Percentiles rank a stretch among this genome's conserved stretches.
Evolutionary conservation across 495 filamentous ascomycete species (phyloP).

Genomic region (Aspergillus asperescens): DNA sequence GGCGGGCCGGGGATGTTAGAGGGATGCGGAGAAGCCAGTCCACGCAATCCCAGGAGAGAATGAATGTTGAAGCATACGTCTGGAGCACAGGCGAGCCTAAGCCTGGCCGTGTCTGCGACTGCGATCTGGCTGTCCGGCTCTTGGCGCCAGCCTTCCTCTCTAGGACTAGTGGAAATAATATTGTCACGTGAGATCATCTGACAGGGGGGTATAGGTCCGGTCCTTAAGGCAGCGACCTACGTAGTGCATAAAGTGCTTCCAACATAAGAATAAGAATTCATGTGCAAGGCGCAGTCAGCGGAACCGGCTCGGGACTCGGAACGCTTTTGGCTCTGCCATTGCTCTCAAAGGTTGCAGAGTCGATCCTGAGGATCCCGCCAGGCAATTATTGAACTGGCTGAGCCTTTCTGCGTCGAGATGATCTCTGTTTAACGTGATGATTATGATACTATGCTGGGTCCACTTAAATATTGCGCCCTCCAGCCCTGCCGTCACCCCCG

Average conservation of each 20-base stretch:
- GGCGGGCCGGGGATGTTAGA: neutral
- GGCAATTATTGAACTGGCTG: neutral
- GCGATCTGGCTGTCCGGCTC: slow-evolving; percentile 21
- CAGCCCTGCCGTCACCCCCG: neutral
- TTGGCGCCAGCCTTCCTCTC: slow-evolving; percentile 15
- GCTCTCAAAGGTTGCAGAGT: too few species aligned
- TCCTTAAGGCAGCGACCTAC: too few species aligned
- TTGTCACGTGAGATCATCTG: too few species aligned
- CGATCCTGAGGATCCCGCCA: neutral
- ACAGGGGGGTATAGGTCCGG: too few species aligned
- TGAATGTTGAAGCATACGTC: slow-evolving; percentile 1
- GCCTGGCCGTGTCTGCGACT: slow-evolving; percentile 15
- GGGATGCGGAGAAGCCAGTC: slow-evolving; percentile 23
- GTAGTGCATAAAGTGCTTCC: too few species aligned
- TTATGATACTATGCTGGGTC: slow-evolving; percentile 1
- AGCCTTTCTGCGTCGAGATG: neutral
- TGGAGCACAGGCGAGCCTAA: slow-evolving; percentile 15
- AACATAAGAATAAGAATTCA: too few species aligned
- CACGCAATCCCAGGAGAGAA: slow-evolving; percentile 15
- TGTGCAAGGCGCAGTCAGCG: too few species aligned
- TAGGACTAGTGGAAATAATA: slow-evolving; percentile 14
- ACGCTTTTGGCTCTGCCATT: too few species aligned
- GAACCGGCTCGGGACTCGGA: too few species aligned
- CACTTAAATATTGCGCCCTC: neutral
- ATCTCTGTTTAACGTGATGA: slow-evolving; percentile 3